Conservation (phyloP, 768 basidiomycete genomes). For the Mycena amicta region DNA sequence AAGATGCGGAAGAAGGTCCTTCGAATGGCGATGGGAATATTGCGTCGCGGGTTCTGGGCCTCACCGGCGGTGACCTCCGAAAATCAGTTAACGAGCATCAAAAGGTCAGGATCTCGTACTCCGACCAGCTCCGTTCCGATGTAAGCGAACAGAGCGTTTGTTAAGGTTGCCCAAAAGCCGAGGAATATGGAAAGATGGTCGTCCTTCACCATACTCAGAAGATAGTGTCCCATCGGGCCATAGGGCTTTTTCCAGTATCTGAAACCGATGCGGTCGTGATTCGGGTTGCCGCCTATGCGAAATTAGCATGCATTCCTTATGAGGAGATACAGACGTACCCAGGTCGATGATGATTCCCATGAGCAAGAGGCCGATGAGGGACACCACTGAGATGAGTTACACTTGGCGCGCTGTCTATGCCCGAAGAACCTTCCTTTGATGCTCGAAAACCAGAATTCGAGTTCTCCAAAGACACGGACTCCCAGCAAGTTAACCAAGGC, state of each 20-base stretch:
- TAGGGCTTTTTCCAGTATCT: slow-evolving; percentile 51
- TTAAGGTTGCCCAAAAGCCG: slow-evolving; percentile 72
- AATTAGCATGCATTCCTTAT: slow-evolving; percentile 7
- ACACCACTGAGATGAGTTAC: slow-evolving; percentile 34
- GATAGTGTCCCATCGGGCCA: slow-evolving; percentile 60
- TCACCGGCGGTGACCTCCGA: slow-evolving; percentile 24
- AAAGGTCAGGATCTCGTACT: slow-evolving; percentile 38
- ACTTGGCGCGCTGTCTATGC: too few species aligned
- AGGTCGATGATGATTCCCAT: slow-evolving; percentile 69
- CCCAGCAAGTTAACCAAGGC: slow-evolving; percentile 61
- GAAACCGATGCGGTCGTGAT: slow-evolving; percentile 51
- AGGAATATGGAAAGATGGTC: slow-evolving; percentile 57
- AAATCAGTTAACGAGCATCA: slow-evolving; percentile 31
- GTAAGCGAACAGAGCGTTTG: slow-evolving; percentile 42
- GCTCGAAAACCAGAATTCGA: slow-evolving; percentile 75
- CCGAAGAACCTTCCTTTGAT: slow-evolving; percentile 60
- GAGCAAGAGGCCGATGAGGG: slow-evolving; percentile 52
- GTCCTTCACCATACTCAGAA: slow-evolving; percentile 50
- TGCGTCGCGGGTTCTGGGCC: slow-evolving; percentile 73
- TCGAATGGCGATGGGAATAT: slow-evolving; percentile 71
- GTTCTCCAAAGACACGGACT: slow-evolving; percentile 67
- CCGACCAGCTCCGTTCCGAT: slow-evolving; percentile 75
- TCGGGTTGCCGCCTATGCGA: slow-evolving; percentile 50
- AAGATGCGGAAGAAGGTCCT: slow-evolving; percentile 62
- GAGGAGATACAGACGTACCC: slow-evolving; percentile 38